Evolutionary conservation across 768 basidiomycete genomes (phyloP), one percentile per base, ranked within the genome.

Genomic region (Scleroderma citrinum): DNA sequence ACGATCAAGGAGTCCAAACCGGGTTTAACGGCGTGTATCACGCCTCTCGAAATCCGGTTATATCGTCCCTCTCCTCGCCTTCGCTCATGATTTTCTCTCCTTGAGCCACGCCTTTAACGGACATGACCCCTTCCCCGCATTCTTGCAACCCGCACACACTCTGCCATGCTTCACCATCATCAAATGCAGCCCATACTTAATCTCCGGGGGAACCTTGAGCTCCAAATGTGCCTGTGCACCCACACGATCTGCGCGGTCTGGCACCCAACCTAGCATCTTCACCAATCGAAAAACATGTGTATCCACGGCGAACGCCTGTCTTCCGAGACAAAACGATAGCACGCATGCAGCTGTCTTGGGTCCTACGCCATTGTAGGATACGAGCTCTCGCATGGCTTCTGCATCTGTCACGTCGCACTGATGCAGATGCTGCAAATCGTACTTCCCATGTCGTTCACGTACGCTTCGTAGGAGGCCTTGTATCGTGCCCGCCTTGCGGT

Each of bases 341-440:
- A 83, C 81, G 50, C 81, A 83, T 1, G 81, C 77, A 1, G 80
- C 81, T 1, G 80, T 82, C 63, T 82, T 82, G 1, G 79, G 81
- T 2, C 81, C 80, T 10, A 83, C 80, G 1, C 81, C 81, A 26
- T 72, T 63, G 48, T 77, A 77, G 3, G 78, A 72, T 13, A 80
- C 72, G 23, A 83, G 70, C 53, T 77, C 80, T 52, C 69, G 61
- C 80, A 81, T 82, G 30, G 76, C 73, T n/a, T 70, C 69, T 24
- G 73, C 74, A 59, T 82, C 71, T 1, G 74, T 55, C 5, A 56
- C 53, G 2, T 58, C 57, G 1, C 64, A 48, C 3, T 45, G 43
- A 2, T 62, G 66, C 21, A 83, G 72, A 60, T 81, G 78, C 51
- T 82, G 80, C 14, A 82, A 61, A n/a, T 80, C 78, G 55, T 79